phyloP scores from a whole-genome alignment of 1,139 yeast genomes.

The Saccharomyces hybrid region DNA sequence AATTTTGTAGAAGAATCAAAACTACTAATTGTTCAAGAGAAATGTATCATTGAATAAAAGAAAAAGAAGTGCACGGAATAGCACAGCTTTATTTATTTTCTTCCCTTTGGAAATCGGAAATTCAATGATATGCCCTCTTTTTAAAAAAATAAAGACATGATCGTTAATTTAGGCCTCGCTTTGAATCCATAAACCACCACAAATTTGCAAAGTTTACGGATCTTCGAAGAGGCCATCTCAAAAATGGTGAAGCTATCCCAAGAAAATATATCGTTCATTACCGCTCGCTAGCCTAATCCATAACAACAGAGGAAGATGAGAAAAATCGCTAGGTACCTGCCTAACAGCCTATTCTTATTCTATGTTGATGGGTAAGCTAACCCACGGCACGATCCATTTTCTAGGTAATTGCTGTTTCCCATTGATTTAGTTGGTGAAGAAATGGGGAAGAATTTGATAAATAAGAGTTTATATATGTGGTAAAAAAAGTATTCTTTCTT shows the following conservation, averaged over 20 bases:
- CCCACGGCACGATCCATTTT: background rate
- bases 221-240: slow-evolving; percentile 59
- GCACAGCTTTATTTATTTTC: background rate
- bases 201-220: slow-evolving; percentile 42
- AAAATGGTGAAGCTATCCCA: background rate
- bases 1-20: background rate
- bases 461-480: background rate
- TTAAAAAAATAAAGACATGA: slow-evolving; percentile 7
- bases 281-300: background rate
- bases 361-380: background rate
- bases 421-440: background rate
- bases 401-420: background rate
- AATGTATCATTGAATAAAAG: slow-evolving; percentile 21
- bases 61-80: slow-evolving; percentile 3
- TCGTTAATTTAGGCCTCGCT: slow-evolving; percentile 53
- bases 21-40: slow-evolving; percentile 1
- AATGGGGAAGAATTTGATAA: background rate
- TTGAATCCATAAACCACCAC: slow-evolving; percentile 56
- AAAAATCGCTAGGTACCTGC: background rate
- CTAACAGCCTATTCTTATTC: background rate
- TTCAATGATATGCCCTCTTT: slow-evolving; percentile 18
- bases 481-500: background rate
- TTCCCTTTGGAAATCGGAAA: slow-evolving; percentile 4
- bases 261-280: background rate
- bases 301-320: background rate